Evolutionary conservation across 306 rosid genomes (phyloP).

Genomic region (Lablab purpureus): DNA sequence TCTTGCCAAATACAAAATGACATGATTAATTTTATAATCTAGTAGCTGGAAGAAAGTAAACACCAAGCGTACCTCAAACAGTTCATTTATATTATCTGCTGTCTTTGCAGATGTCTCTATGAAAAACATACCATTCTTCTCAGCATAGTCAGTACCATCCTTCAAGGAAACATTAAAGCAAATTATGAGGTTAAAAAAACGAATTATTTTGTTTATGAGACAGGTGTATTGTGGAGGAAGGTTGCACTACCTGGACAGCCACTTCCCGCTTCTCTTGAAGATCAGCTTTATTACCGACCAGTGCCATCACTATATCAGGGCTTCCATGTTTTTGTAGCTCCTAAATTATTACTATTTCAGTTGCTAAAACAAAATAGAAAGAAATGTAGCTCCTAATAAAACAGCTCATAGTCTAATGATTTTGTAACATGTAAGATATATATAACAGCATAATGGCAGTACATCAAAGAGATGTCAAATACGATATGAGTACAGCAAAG

Average conservation of each 20-base stretch:
- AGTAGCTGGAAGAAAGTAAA: conserved; percentile 34
- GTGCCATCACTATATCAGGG: conserved; percentile 93
- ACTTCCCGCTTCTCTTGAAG: conserved; percentile 91
- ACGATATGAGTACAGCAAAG: conserved; percentile 9
- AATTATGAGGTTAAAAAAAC: conserved; percentile 22
- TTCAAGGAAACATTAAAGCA: conserved; percentile 44
- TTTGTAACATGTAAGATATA: background rate
- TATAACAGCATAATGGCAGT: background rate
- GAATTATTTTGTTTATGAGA: background rate
- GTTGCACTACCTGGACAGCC: conserved; percentile 66
- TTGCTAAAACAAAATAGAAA: conserved; percentile 37
- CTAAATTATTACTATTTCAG: conserved; percentile 53
- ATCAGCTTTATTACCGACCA: conserved; percentile 97
- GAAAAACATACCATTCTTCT: conserved; percentile 95
- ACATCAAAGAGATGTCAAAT: conserved; percentile 9
- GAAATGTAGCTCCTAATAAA: conserved; percentile 13
- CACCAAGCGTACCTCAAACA: conserved; percentile 81
- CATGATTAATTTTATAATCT: conserved; percentile 23
- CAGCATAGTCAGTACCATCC: conserved; percentile 94
- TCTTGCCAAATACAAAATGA: conserved; percentile 39
- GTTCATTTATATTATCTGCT: conserved; percentile 94
- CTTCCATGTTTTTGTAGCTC: conserved; percentile 97
- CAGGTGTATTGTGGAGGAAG: conserved; percentile 30
- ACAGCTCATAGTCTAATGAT: background rate
- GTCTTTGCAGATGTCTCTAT: conserved; percentile 99